Conservation (phyloP, 2,329 filamentous ascomycete genomes). For the Ophiosphaerella herpotricha region DNA sequence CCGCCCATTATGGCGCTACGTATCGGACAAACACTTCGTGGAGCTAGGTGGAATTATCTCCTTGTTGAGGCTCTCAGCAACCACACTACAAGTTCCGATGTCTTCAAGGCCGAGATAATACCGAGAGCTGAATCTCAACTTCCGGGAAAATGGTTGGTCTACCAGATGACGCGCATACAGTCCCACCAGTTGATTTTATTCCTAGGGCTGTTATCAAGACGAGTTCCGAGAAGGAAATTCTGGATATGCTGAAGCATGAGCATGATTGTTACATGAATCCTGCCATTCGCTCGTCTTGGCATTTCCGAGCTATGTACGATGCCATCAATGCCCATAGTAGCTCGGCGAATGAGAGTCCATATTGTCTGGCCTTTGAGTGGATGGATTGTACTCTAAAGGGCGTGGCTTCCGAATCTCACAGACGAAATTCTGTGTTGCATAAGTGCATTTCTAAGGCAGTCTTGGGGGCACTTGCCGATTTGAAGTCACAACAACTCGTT, state of each 20-base stretch:
- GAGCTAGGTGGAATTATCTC: too few relatives aligned
- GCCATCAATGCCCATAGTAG: constrained; percentile 3
- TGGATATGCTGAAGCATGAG: constrained; percentile 16
- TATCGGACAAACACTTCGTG: too few relatives aligned
- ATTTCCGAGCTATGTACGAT: constrained; percentile 22
- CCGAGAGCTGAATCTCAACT: too few relatives aligned
- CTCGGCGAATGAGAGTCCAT: constrained; percentile 5
- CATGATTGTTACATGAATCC: constrained; percentile 15
- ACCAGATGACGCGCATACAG: too few relatives aligned
- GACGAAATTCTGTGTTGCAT: constrained; percentile 21
- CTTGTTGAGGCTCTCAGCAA: too few relatives aligned
- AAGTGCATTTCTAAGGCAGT: constrained; percentile 11
- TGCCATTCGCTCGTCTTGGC: constrained; percentile 14
- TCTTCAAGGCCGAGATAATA: too few relatives aligned
- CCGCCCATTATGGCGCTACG: too few relatives aligned
- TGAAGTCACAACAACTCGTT: too few relatives aligned
- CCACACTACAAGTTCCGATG: too few relatives aligned
- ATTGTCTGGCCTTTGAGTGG: constrained; percentile 28
- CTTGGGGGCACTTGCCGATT: constrained; percentile 6
- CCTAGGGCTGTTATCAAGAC: constrained; percentile 20
- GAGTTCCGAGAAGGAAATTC: not conserved
- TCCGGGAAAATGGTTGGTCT: too few relatives aligned
- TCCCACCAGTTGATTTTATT: too few relatives aligned
- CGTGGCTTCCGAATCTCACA: constrained; percentile 11
- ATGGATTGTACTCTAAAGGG: constrained; percentile 21